phyloP scores from a whole-genome alignment of 2,329 filamentous ascomycete species.

The Claviceps arundinis region DNA sequence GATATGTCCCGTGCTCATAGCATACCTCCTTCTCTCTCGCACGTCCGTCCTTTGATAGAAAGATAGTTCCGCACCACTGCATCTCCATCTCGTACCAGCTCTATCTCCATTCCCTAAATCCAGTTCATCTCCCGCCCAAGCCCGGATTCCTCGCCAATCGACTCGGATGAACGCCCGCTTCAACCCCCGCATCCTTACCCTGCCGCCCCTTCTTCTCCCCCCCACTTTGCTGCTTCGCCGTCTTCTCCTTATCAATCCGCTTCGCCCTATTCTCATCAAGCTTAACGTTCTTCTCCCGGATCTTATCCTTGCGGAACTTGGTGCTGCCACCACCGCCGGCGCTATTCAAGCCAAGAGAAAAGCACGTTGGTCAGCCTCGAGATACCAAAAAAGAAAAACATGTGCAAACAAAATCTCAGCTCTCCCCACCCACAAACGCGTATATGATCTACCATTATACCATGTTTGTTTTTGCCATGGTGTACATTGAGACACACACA shows the following conservation, averaged over 20 bases:
- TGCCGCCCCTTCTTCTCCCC: conserved; percentile 13
- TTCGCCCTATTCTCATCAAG: conserved; percentile 52
- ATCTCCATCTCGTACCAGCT: no score
- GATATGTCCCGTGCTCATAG: no score
- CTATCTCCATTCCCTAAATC: no score
- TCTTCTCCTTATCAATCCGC: conserved; percentile 32
- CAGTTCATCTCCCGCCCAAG: conserved; percentile 2
- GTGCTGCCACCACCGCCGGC: conserved; percentile 79
- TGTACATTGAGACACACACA: not conserved
- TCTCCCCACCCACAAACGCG: no score
- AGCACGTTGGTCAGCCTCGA: not conserved
- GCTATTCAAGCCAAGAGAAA: conserved; percentile 16
- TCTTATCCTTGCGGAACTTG: conserved; percentile 57
- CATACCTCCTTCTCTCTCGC: no score
- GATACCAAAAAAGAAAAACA: not conserved
- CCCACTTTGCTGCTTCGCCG: conserved; percentile 18
- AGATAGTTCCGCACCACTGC: no score
- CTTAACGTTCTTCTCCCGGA: conserved; percentile 75
- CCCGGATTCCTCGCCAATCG: conserved; percentile 22
- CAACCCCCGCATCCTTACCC: conserved; percentile 12
- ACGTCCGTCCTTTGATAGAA: no score
- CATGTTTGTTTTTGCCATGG: no score
- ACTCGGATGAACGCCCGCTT: conserved; percentile 38
- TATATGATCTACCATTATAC: no score
- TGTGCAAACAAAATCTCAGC: not conserved